These are phyloP conservation scores for Fistulina hepatica DNA, from an alignment of 1,284 basidiomycete species.

Conservation along the genomic window DNA sequence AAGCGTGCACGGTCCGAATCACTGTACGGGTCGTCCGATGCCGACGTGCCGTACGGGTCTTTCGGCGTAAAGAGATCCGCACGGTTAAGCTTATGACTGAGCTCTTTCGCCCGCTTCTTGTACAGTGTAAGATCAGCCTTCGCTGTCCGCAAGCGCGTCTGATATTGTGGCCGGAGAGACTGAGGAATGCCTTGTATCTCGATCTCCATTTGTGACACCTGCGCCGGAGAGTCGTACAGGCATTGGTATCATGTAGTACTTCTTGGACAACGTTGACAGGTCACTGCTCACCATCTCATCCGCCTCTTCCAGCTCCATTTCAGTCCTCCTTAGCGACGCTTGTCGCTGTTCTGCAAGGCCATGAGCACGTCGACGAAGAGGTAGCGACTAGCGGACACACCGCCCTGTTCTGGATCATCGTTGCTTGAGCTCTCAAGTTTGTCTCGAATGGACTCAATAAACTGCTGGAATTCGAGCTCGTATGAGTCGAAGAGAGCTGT, in stretches of 20 bases:
- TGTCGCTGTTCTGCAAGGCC: slow-evolving; percentile 73
- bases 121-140: slow-evolving; percentile 64
- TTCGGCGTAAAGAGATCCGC: slow-evolving; percentile 47
- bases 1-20: slow-evolving; percentile 67
- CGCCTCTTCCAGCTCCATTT: slow-evolving; percentile 96
- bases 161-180: slow-evolving; percentile 67
- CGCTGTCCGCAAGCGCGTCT: slow-evolving; percentile 58
- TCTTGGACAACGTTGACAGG: too few species aligned
- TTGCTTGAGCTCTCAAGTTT: slow-evolving; percentile 56
- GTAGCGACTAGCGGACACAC: background rate
- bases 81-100: slow-evolving; percentile 47
- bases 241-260: too few species aligned
- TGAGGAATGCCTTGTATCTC: slow-evolving; percentile 96
- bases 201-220: slow-evolving; percentile 99
- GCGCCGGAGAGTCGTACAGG: too few species aligned
- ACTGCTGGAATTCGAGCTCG: slow-evolving; percentile 70
- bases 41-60: slow-evolving; percentile 32
- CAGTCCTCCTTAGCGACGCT: slow-evolving; percentile 72
- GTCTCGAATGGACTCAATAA: slow-evolving; percentile 53
- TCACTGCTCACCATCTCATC: slow-evolving; percentile 85
- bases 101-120: slow-evolving; percentile 69
- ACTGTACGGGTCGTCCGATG: slow-evolving; percentile 76
- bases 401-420: slow-evolving; percentile 25
- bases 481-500: slow-evolving; percentile 74
- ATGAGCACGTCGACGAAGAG: slow-evolving; percentile 6